phyloP scores from a whole-genome alignment of 2,329 filamentous ascomycete genomes.

The Aureobasidium zeae region DNA sequence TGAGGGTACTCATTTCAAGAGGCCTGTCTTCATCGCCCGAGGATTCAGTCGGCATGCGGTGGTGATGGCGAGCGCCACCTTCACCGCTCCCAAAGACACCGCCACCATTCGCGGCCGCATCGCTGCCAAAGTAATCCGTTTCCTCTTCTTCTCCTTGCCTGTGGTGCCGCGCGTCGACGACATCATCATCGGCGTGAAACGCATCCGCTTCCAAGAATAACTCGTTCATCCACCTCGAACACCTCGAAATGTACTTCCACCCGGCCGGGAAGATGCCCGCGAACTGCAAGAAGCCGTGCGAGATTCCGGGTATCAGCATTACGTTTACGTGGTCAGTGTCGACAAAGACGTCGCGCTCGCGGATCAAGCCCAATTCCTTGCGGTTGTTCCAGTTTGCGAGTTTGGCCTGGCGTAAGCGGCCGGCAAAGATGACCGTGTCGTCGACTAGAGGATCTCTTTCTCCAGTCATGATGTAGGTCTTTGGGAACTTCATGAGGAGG shows the following conservation, averaged over 20 bases:
- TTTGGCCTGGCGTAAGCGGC: conserved; percentile 73
- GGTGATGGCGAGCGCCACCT: conserved; percentile 34
- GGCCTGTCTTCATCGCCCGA: conserved; percentile 73
- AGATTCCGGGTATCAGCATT: conserved; percentile 75
- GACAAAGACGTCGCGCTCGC: conserved; percentile 45
- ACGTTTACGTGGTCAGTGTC: conserved; percentile 74
- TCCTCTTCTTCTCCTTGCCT: conserved; percentile 15
- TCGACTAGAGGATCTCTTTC: conserved; percentile 93
- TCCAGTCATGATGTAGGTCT: conserved; percentile 87
- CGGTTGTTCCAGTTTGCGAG: conserved; percentile 46
- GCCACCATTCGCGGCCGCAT: not conserved
- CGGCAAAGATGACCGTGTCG: conserved; percentile 93
- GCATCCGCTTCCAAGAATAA: conserved; percentile 53
- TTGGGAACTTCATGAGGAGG: conserved; percentile 78
- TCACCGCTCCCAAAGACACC: too few species aligned
- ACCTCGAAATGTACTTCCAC: conserved; percentile 76
- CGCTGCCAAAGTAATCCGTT: conserved; percentile 21
- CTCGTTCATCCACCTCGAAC: conserved; percentile 71
- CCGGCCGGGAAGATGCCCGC: conserved; percentile 79
- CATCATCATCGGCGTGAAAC: conserved; percentile 23
- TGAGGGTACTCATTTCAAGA: conserved; percentile 59
- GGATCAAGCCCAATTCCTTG: conserved; percentile 47
- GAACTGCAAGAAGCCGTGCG: conserved; percentile 91
- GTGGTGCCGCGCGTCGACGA: too few species aligned
- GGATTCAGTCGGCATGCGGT: conserved; percentile 46